Conservation (phyloP, 225 moss, liverwort and hornwort species). For the Anthoceros angustus region DNA sequence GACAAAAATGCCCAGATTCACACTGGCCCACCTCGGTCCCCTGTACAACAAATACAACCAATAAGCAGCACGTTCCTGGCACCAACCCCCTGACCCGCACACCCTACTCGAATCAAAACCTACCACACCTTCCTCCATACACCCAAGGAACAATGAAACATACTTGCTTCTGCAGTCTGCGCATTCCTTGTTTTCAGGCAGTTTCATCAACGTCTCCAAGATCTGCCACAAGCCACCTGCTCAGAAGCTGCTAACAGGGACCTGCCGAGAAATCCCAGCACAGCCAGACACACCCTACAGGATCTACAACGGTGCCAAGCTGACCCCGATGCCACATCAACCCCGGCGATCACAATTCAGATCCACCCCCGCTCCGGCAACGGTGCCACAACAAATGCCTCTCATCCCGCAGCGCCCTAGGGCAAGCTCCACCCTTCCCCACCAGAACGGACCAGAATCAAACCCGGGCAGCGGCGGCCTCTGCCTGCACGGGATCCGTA, state of each 20-base stretch:
- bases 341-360: no score
- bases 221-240: constrained; percentile 25
- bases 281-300: not conserved
- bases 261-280: not conserved
- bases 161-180: constrained; percentile 95
- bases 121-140: not conserved
- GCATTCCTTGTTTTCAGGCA: constrained; percentile 89
- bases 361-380: no score
- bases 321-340: no score
- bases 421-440: no score
- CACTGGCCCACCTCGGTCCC: constrained; percentile 99
- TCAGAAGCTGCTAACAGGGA: not conserved
- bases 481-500: not conserved
- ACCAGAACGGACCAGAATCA: no score
- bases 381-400: no score
- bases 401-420: no score
- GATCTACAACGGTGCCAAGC: not conserved
- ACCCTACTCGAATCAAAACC: not conserved
- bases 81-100: not conserved
- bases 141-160: constrained; percentile 8
- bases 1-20: constrained; percentile 94
- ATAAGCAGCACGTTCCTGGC: not conserved
- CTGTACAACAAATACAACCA: constrained; percentile 21
- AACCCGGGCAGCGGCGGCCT: not conserved
- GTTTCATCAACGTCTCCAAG: constrained; percentile 82